Conservation (phyloP, 106 monocot genomes). For the Dioscorea alata region DNA sequence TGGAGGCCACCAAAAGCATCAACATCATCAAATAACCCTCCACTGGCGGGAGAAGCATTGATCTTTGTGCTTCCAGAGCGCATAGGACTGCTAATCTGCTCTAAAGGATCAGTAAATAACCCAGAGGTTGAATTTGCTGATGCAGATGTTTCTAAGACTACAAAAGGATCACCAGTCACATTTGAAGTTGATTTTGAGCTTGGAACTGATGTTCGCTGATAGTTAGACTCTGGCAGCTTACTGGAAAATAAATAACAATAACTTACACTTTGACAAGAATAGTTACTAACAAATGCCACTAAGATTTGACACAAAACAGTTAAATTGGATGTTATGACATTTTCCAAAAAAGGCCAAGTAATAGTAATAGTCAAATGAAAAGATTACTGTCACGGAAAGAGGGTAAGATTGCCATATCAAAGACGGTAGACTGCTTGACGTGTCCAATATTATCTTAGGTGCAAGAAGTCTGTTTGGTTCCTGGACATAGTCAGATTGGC, state of each 20-base stretch:
- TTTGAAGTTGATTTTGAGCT: slow-evolving; percentile 26
- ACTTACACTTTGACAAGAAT: no score
- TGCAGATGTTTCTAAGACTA: slow-evolving; percentile 54
- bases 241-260: slow-evolving; percentile 28
- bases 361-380: no score
- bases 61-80: slow-evolving; percentile 27
- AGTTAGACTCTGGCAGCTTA: slow-evolving; percentile 30
- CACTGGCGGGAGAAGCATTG: slow-evolving; percentile 24
- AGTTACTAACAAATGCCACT: no score
- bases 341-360: no score
- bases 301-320: no score
- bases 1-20: slow-evolving; percentile 41
- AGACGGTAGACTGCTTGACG: no score
- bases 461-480: no score
- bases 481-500: no score
- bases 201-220: slow-evolving; percentile 24
- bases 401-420: no score
- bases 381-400: no score
- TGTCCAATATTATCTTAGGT: no score
- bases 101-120: slow-evolving; percentile 51
- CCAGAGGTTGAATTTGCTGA: slow-evolving; percentile 36
- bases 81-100: slow-evolving; percentile 25
- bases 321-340: no score
- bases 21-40: slow-evolving; percentile 40
- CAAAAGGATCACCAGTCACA: slow-evolving; percentile 60